Base-by-base conservation (phyloP, 2,329 filamentous ascomycete species). In the Fusarium fujikuroi region DNA sequence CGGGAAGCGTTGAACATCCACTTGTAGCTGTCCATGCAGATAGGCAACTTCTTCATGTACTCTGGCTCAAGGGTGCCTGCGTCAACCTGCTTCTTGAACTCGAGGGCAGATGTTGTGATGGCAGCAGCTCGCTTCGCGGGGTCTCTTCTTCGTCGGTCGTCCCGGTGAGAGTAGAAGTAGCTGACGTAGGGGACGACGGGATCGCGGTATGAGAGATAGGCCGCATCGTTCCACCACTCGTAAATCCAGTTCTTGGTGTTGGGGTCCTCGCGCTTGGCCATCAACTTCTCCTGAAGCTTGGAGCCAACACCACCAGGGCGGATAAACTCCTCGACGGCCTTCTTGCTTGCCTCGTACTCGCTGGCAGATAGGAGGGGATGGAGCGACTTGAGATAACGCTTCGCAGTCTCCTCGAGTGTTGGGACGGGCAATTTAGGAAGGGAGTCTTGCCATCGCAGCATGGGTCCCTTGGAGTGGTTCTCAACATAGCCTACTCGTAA, bases 161-260 rank as follows among this genome's bases (percentile, higher is more conserved):
- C 96, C 76, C 94, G 91, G 86, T 98, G 95, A 62, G 95, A 98
- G 87, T 99, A 99, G 86, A 99, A 99, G 89, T 99, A 99, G 84
- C 94, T 97, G 79, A 99, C 96, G 81, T 98, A 99, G 70, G 96
- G 96, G 23, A 98, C 93, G 52, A 99, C 94, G 16, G 96, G 96
- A 82, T 98, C 96, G 75, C 95, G 93, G 86, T 98, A 98, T 74
- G 85, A 89, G 74, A 99, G 90, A 84, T 99, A 99, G 66, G 96
- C 96, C 9, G 91, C 90, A 60, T 97, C 91, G 82, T 99, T 98
- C 96, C 96, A 99, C 96, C 96, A 99, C 77, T 99, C 95, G 77
- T 92, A 91, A 64, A 99, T 88, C 96, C 96, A 99, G 85, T 98
- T 99, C 85, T 93, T 94, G 81, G 89, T 85, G 71, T 93, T 92